These are phyloP conservation scores for Ogataea methylovora DNA, from an alignment of 805 yeast genomes.

Conservation along the genomic window DNA sequence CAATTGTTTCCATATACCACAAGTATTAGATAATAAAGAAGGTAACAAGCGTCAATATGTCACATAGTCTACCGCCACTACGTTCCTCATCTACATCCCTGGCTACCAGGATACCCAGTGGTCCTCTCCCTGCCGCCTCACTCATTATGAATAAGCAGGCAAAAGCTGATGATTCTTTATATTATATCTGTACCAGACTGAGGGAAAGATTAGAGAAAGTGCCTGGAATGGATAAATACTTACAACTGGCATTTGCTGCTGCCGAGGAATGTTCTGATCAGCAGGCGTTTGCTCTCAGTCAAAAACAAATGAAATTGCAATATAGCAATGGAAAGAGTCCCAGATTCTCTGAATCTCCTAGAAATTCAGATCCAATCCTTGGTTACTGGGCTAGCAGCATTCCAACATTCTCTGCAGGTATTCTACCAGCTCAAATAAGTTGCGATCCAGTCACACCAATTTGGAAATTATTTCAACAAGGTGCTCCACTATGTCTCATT, in stretches of 20 bases:
- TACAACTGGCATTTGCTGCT: slow-evolving; percentile 53
- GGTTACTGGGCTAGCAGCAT: slow-evolving; percentile 30
- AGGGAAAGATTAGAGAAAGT: slow-evolving; percentile 48
- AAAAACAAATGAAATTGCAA: slow-evolving; percentile 6
- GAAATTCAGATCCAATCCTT: slow-evolving; percentile 9
- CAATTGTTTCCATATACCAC: too few species aligned
- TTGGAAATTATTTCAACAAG: slow-evolving; percentile 84
- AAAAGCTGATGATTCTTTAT: slow-evolving; percentile 58
- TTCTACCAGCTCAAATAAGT: slow-evolving; percentile 60
- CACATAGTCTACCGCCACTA: slow-evolving; percentile 12
- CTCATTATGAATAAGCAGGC: slow-evolving; percentile 59
- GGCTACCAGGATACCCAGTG: slow-evolving; percentile 27
- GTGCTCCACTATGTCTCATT: slow-evolving; percentile 82
- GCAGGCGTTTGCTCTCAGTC: slow-evolving; percentile 50
- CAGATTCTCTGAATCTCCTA: not conserved
- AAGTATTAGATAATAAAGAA: too few species aligned
- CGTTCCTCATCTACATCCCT: slow-evolving; percentile 15
- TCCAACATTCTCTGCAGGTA: slow-evolving; percentile 68
- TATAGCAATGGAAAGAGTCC: not conserved
- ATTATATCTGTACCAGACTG: slow-evolving; percentile 54
- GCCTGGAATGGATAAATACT: slow-evolving; percentile 62
- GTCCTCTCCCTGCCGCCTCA: slow-evolving; percentile 36
- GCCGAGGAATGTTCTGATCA: slow-evolving; percentile 68
- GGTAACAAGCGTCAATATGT: not conserved
- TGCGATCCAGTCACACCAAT: slow-evolving; percentile 92